Evolutionary conservation across 805 yeast species (phyloP).

Genomic region (Ascoidea asiatica): DNA sequence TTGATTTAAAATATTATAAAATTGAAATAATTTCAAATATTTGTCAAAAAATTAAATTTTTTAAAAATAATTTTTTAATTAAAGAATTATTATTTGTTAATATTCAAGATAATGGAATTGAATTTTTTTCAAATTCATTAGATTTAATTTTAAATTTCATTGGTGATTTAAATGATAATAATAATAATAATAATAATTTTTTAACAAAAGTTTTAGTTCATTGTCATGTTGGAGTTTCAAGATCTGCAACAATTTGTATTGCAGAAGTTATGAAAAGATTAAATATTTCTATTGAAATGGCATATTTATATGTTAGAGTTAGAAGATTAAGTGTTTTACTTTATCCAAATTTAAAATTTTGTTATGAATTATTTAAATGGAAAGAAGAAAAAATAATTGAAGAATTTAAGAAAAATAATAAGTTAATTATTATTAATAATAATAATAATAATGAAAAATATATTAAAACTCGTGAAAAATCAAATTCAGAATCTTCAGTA

Average conservation of each 20-base stretch:
- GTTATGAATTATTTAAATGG: conserved; percentile 70
- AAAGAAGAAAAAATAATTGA: conserved; percentile 15
- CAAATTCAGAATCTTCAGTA: conserved; percentile 3
- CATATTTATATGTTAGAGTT: conserved; percentile 83
- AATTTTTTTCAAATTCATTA: conserved; percentile 36
- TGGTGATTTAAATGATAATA: conserved; percentile 24
- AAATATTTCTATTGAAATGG: conserved; percentile 54
- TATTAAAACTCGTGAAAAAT: not conserved
- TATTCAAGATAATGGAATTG: conserved; percentile 87
- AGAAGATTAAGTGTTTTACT: conserved; percentile 83
- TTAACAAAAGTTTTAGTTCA: conserved; percentile 47
- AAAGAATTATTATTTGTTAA: conserved; percentile 43
- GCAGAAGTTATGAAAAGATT: conserved; percentile 87
- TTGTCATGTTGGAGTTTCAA: conserved; percentile 90
- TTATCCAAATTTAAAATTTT: conserved; percentile 84
- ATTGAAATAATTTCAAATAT: conserved; percentile 2
- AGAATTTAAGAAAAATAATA: conserved; percentile 3
- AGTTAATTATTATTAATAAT: too few species aligned
- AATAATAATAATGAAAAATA: not conserved
- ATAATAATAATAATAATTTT: conserved; percentile 27
- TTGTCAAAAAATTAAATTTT: conserved; percentile 5
- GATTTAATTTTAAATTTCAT: conserved; percentile 7
- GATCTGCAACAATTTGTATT: conserved; percentile 91
- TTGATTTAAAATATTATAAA: conserved; percentile 5
- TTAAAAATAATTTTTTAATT: conserved; percentile 8